Evolutionary conservation across 2,329 filamentous ascomycete species (phyloP).

Genomic region (Meredithiella fracta): DNA sequence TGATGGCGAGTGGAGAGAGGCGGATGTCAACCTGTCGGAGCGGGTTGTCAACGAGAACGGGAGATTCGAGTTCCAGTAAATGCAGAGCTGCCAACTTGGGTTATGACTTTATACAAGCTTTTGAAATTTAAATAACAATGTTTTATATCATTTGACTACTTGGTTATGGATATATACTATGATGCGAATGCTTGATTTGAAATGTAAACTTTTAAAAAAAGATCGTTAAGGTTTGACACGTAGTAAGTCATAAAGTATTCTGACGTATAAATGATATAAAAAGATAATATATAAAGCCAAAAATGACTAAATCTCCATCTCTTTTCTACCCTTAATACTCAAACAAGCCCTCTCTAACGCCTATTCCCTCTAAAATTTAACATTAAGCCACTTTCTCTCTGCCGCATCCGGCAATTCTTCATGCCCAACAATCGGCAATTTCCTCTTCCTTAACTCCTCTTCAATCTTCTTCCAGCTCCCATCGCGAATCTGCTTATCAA

Average conservation of each 20-base stretch:
- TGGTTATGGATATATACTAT: too few relatives aligned
- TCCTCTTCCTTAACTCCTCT: constrained; percentile 46
- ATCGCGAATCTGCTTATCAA: constrained; percentile 53
- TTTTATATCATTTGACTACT: too few relatives aligned
- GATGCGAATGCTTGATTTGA: too few relatives aligned
- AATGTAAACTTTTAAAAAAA: background rate
- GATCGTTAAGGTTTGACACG: too few relatives aligned
- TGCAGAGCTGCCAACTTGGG: too few relatives aligned
- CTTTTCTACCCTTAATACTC: background rate
- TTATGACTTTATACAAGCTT: too few relatives aligned
- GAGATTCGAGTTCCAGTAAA: constrained; percentile 21
- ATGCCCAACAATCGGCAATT: constrained; percentile 40
- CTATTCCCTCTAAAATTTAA: constrained; percentile 18
- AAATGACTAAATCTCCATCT: background rate
- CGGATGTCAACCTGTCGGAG: constrained; percentile 40
- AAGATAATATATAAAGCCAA: constrained; percentile 6
- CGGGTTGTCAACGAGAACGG: constrained; percentile 37
- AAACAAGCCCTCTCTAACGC: background rate
- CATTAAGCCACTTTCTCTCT: constrained; percentile 28
- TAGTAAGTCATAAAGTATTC: background rate
- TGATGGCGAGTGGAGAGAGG: constrained; percentile 25
- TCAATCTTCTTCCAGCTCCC: constrained; percentile 71
- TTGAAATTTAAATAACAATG: too few relatives aligned
- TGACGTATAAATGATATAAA: constrained; percentile 2
- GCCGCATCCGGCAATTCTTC: constrained; percentile 24